Conservation (phyloP, 768 basidiomycete genomes). For the Lactarius hengduanensis region DNA sequence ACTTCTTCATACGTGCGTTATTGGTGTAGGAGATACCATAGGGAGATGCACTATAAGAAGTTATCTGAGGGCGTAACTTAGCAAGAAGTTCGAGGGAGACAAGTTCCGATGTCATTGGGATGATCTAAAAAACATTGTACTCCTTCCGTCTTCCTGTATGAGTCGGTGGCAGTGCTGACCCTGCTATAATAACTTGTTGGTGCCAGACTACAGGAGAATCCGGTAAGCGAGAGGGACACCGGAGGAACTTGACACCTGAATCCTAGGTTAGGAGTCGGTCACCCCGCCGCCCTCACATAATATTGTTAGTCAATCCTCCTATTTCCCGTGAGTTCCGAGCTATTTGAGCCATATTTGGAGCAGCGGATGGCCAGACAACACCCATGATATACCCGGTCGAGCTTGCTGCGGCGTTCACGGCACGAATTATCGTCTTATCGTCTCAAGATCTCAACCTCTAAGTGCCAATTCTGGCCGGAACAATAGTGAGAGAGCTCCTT, state of each 20-base stretch:
- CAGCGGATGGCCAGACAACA: neutral
- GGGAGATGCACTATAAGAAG: constrained; percentile 1
- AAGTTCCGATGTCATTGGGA: constrained; percentile 39
- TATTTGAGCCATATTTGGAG: too few species aligned
- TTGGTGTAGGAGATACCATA: neutral
- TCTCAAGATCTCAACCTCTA: constrained; percentile 62
- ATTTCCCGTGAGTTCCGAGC: neutral
- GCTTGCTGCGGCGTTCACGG: neutral
- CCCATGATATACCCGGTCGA: too few species aligned
- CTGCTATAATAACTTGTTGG: neutral
- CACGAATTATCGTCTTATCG: too few species aligned
- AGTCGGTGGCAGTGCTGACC: neutral
- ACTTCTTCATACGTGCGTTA: neutral
- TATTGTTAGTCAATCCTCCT: neutral
- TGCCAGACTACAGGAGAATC: neutral
- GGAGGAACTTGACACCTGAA: neutral
- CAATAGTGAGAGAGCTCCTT: constrained; percentile 55
- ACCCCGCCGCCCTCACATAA: neutral
- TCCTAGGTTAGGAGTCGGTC: neutral
- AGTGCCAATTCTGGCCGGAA: constrained; percentile 82
- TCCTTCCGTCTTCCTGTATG: constrained; percentile 36
- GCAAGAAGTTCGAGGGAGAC: constrained; percentile 45
- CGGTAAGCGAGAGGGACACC: neutral
- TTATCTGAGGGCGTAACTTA: neutral
- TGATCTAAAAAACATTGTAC: constrained; percentile 64